A percentile compares a stretch with the other conserved stretches of the same genome.
phyloP scores from a whole-genome alignment of 78 protist genomes.

The Anaeramoeba flamelloides region DNA sequence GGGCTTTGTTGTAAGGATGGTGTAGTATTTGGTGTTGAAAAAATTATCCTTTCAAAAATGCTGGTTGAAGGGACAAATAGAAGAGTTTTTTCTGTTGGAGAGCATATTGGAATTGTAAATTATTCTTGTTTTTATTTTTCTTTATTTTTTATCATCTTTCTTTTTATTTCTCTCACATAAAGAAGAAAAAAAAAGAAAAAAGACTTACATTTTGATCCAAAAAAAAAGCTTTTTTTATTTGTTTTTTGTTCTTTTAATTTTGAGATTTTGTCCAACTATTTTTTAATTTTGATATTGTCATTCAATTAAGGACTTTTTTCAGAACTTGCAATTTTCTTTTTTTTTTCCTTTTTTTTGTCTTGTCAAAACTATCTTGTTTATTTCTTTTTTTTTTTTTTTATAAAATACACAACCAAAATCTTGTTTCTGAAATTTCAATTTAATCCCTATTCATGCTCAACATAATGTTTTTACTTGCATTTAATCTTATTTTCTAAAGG shows the following conservation, averaged over 20 bases:
- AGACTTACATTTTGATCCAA: too few species aligned
- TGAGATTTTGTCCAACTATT: not conserved
- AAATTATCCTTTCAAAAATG: conserved; percentile 66
- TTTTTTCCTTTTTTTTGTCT: not conserved
- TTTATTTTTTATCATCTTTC: too few species aligned
- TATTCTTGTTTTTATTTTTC: too few species aligned
- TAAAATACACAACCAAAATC: not conserved
- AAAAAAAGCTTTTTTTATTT: too few species aligned
- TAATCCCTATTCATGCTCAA: not conserved
- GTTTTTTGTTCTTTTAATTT: too few species aligned
- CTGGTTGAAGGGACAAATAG: conserved; percentile 44
- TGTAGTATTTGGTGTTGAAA: conserved; percentile 92
- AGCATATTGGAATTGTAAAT: conserved; percentile 53
- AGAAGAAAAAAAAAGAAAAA: too few species aligned
- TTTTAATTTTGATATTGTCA: not conserved
- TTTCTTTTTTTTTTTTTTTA: not conserved
- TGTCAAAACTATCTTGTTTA: not conserved
- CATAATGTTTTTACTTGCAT: not conserved
- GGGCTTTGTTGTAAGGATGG: conserved; percentile 84
- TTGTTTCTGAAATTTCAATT: not conserved
- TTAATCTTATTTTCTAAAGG: conserved; percentile 11
- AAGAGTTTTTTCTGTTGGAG: conserved; percentile 60
- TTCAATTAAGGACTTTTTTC: not conserved
- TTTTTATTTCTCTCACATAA: too few species aligned
- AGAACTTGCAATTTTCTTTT: not conserved